Conservation (phyloP, 2,329 filamentous ascomycete species). For the Pseudogymnoascus sp. region DNA sequence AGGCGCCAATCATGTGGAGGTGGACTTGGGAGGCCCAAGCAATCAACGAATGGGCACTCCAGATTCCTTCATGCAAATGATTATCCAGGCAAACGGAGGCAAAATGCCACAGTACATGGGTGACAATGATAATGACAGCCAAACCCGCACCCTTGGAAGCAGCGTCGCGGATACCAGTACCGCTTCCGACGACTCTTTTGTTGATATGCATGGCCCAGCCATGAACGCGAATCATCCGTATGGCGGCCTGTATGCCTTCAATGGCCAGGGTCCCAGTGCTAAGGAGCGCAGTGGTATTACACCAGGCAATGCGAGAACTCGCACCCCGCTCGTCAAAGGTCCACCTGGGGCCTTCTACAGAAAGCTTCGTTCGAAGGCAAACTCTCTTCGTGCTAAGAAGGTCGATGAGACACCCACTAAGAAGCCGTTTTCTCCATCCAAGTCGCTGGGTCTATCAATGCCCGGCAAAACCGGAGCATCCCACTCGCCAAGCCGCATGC, state of each 20-base stretch:
- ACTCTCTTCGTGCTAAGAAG: neutral
- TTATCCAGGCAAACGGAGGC: neutral
- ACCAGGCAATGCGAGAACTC: neutral
- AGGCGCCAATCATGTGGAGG: neutral
- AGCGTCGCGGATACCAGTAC: neutral
- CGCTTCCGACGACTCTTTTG: neutral
- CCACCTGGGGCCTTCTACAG: slow-evolving; percentile 24
- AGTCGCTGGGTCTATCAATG: neutral
- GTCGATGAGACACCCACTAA: neutral
- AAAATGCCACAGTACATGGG: slow-evolving; percentile 5
- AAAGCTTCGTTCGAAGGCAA: slow-evolving; percentile 17
- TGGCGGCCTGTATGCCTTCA: neutral
- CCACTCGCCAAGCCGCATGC: neutral
- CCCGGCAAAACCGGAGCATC: neutral
- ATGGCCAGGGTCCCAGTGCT: neutral
- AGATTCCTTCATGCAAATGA: slow-evolving; percentile 3
- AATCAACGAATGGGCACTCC: neutral
- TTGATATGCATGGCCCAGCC: neutral
- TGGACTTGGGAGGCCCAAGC: neutral
- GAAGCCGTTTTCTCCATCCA: neutral
- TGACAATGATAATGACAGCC: neutral
- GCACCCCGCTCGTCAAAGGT: slow-evolving; percentile 17
- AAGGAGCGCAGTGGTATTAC: neutral
- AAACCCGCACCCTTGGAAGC: neutral
- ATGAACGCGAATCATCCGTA: neutral